Evolutionary conservation across 208 protist genomes (phyloP).

Genomic region (Leishmania major): DNA sequence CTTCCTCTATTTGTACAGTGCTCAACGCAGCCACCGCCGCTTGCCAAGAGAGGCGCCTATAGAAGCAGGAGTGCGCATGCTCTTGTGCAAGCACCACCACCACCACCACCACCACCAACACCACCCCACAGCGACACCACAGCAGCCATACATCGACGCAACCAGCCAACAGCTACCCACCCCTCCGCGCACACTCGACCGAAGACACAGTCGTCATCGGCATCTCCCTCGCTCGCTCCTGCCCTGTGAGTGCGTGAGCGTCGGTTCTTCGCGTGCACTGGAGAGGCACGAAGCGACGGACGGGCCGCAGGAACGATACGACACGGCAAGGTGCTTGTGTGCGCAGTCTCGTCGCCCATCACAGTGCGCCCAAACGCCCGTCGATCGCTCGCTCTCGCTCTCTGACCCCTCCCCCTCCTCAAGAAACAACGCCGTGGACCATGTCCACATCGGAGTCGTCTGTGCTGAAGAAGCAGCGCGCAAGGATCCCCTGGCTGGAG

Average conservation of each 20-base stretch:
- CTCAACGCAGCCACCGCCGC: background rate
- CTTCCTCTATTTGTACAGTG: background rate
- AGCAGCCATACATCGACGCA: background rate
- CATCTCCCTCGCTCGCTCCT: background rate
- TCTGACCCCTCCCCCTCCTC: background rate
- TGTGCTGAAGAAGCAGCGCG: background rate
- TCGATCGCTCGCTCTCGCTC: background rate
- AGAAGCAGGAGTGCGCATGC: background rate
- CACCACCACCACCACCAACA: background rate
- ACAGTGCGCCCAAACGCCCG: too few species aligned
- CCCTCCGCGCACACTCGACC: background rate
- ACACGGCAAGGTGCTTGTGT: too few species aligned
- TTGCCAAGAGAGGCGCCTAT: background rate
- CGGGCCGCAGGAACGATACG: too few species aligned
- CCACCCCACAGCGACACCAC: background rate
- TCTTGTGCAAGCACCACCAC: background rate
- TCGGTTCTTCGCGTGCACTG: too few species aligned
- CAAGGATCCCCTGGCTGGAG: constrained; percentile 40
- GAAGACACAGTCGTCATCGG: background rate
- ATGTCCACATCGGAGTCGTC: background rate
- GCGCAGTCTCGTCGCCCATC: too few species aligned
- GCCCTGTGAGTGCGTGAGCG: background rate
- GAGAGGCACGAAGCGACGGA: too few species aligned
- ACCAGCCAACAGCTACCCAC: background rate
- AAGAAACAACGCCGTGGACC: background rate